phyloP scores from a whole-genome alignment of 768 basidiomycete species.

The Naganishia kalamii region DNA sequence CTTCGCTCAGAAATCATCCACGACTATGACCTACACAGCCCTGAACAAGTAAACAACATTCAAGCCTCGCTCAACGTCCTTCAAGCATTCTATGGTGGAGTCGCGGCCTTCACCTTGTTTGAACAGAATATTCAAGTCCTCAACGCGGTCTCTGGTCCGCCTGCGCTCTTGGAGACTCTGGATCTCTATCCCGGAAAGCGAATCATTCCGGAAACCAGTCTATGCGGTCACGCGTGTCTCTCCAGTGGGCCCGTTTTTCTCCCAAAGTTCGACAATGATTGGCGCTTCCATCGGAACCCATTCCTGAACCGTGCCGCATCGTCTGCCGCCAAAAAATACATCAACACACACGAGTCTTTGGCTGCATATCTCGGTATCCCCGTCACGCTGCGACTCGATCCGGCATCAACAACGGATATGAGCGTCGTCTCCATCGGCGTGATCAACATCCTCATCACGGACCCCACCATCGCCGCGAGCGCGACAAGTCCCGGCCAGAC shows the following conservation, averaged over 20 bases:
- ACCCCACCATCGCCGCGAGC: neutral
- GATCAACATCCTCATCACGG: constrained; percentile 21
- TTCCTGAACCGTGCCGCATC: neutral
- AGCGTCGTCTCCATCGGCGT: constrained; percentile 19
- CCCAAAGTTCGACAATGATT: constrained; percentile 2
- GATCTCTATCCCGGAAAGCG: constrained; percentile 8
- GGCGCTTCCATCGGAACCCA: constrained; percentile 6
- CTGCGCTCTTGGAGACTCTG: neutral
- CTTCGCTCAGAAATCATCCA: constrained; percentile 24
- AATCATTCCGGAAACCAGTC: constrained; percentile 4
- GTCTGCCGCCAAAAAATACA: neutral
- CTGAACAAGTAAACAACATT: constrained; percentile 29
- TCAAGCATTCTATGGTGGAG: constrained; percentile 27
- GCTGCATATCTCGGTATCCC: neutral
- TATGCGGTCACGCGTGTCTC: constrained; percentile 12
- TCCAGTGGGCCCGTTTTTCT: neutral
- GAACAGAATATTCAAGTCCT: neutral
- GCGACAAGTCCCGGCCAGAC: constrained; percentile 17
- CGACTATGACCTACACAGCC: constrained; percentile 29
- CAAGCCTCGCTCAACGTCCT: constrained; percentile 29
- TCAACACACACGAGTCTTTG: constrained; percentile 4
- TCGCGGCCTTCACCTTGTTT: neutral
- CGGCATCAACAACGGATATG: neutral
- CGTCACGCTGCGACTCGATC: constrained; percentile 2
- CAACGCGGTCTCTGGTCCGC: constrained; percentile 3